Percentiles rank a stretch among this genome's conserved stretches.
Evolutionary conservation across 805 yeast species (phyloP).

Genomic region (Candida arabinofermentans): DNA sequence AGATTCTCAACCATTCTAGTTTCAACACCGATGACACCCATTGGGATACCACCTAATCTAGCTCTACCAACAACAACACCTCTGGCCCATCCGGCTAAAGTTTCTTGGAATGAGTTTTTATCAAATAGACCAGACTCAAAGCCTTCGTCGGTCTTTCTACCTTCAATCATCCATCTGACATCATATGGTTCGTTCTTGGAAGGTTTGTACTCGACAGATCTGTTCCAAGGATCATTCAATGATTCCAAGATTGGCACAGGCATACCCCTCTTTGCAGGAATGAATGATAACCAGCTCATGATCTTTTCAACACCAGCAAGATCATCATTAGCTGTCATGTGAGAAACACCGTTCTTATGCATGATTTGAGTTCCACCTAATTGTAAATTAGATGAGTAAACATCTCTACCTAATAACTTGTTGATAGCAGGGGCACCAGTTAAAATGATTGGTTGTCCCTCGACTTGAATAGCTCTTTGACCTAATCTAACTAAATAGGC

Average conservation of each 20-base stretch:
- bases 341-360: slow-evolving; percentile 98
- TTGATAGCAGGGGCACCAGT: slow-evolving; percentile 99
- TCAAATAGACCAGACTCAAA: slow-evolving; percentile 91
- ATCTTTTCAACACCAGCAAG: slow-evolving; percentile 94
- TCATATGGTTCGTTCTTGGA: slow-evolving; percentile 71
- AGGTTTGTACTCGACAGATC: slow-evolving; percentile 83
- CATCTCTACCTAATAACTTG: slow-evolving; percentile 94
- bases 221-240: slow-evolving; percentile 81
- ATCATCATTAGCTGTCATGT: slow-evolving; percentile 94
- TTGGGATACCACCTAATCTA: slow-evolving; percentile 96
- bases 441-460: slow-evolving; percentile 96
- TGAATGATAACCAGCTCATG: slow-evolving; percentile 91
- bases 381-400: slow-evolving; percentile 93
- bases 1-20: slow-evolving; percentile 85
- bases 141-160: slow-evolving; percentile 66
- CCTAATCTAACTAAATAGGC: slow-evolving; percentile 97
- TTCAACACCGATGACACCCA: slow-evolving; percentile 97
- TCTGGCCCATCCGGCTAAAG: slow-evolving; percentile 96
- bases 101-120: slow-evolving; percentile 89
- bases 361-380: slow-evolving; percentile 99
- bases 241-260: slow-evolving; percentile 88
- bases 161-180: slow-evolving; percentile 92
- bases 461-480: slow-evolving; percentile 97
- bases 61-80: slow-evolving; percentile 99
- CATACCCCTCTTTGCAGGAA: slow-evolving; percentile 84